These are phyloP conservation scores for Tolypocladium inflatum DNA, from an alignment of 2,329 filamentous ascomycete genomes.

Conservation along the genomic window DNA sequence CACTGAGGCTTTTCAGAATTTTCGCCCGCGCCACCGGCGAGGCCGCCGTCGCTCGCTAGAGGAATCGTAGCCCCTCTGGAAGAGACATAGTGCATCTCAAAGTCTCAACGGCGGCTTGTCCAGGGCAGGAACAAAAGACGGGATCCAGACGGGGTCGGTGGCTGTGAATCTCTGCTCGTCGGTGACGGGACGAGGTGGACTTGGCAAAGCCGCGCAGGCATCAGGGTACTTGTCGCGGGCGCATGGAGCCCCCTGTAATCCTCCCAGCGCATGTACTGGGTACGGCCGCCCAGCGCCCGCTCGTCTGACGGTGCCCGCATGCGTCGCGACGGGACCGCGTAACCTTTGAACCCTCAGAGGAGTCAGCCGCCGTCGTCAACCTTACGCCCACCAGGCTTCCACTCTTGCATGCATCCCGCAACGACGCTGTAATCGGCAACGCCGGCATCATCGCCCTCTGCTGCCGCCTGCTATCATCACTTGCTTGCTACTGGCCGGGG, in stretches of 20 bases:
- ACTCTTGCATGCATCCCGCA: not conserved
- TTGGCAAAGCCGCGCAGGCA: not conserved
- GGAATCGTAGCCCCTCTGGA: not conserved
- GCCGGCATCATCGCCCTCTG: not conserved
- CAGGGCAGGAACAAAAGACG: not conserved
- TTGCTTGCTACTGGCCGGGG: not conserved
- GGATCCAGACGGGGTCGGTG: not conserved
- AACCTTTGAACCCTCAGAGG: slow-evolving; percentile 9
- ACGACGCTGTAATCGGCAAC: not conserved
- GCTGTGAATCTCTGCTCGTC: not conserved
- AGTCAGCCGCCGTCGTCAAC: slow-evolving; percentile 4
- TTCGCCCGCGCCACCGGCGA: not conserved
- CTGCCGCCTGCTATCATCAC: not conserved
- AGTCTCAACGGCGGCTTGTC: not conserved
- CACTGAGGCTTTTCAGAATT: not conserved
- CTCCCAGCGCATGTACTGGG: not conserved
- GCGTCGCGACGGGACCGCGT: slow-evolving; percentile 22
- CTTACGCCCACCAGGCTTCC: not conserved
- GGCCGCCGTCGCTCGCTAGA: not conserved
- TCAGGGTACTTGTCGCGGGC: not conserved
- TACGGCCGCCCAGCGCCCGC: not conserved
- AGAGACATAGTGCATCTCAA: not conserved
- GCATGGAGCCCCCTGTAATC: not conserved
- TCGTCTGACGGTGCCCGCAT: slow-evolving; percentile 4
- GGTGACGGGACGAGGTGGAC: not conserved